phyloP scores from a whole-genome alignment of 331 rosid genomes.

The Cucumis variabilis region DNA sequence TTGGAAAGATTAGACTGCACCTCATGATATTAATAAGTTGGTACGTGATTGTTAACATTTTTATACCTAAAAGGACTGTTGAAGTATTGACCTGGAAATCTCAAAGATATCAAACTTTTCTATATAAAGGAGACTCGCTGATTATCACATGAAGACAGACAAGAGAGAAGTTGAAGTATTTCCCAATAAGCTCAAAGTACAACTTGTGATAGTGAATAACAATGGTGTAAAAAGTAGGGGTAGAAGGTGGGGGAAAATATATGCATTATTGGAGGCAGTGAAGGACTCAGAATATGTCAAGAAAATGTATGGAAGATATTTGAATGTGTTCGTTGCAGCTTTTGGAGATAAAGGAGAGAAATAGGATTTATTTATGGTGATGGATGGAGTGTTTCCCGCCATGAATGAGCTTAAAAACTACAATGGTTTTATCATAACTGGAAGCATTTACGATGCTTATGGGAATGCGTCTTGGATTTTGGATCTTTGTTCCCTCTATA shows the following conservation, averaged over 20 bases:
- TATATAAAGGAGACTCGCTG: neutral
- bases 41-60: neutral
- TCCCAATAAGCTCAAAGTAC: neutral
- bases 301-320: conserved; percentile 64
- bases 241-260: conserved; percentile 40
- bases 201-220: neutral
- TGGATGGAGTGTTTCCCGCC: conserved; percentile 65
- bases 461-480: conserved; percentile 65
- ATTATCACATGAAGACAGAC: neutral
- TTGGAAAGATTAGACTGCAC: no score
- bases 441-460: conserved; percentile 67
- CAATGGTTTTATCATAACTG: conserved; percentile 67
- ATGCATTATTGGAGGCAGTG: conserved; percentile 57
- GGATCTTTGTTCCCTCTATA: conserved; percentile 46
- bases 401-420: conserved; percentile 47
- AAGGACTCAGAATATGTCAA: conserved; percentile 65
- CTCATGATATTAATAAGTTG: neutral
- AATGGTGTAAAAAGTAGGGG: neutral
- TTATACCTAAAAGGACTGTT: neutral
- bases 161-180: neutral
- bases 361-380: conserved; percentile 69
- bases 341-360: conserved; percentile 75
- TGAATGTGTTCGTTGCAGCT: conserved; percentile 53
- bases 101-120: neutral
- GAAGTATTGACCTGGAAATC: neutral